Evolutionary conservation across 495 filamentous ascomycete genomes (phyloP).

Genomic region (Podospora pseudocomata): DNA sequence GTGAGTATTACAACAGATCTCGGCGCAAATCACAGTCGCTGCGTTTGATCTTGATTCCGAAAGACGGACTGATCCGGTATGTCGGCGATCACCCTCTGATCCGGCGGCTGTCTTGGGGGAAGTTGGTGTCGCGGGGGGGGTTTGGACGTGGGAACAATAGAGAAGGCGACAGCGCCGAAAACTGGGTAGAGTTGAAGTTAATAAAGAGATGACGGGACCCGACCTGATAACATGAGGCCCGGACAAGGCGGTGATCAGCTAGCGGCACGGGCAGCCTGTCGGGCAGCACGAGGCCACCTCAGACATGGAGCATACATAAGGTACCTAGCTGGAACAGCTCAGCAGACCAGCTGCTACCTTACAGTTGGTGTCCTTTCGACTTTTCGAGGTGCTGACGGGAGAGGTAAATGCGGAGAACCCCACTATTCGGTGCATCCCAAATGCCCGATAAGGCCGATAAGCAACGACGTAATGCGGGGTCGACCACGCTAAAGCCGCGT

Average conservation of each 20-base stretch:
- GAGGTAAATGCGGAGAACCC: background rate
- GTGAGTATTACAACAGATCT: background rate
- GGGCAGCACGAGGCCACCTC: background rate
- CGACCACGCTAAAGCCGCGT: constrained; percentile 3
- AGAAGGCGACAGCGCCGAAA: background rate
- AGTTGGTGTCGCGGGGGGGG: background rate
- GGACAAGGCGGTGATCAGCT: background rate
- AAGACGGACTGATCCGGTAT: background rate
- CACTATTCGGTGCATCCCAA: background rate
- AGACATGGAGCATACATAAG: background rate
- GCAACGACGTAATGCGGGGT: constrained; percentile 7
- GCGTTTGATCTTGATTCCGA: background rate
- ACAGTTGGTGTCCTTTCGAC: too few species aligned
- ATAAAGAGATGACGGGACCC: background rate
- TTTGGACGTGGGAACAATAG: background rate
- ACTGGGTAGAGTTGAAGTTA: background rate
- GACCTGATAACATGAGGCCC: too few species aligned
- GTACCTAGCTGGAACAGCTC: background rate
- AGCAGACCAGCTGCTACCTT: background rate
- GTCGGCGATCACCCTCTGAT: background rate
- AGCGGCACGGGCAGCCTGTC: background rate
- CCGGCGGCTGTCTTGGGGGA: background rate
- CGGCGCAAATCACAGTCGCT: too few species aligned
- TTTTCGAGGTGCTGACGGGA: background rate
- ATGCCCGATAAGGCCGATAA: background rate